Conservation (phyloP, 768 basidiomycete species). For the Suillus occidentalis region DNA sequence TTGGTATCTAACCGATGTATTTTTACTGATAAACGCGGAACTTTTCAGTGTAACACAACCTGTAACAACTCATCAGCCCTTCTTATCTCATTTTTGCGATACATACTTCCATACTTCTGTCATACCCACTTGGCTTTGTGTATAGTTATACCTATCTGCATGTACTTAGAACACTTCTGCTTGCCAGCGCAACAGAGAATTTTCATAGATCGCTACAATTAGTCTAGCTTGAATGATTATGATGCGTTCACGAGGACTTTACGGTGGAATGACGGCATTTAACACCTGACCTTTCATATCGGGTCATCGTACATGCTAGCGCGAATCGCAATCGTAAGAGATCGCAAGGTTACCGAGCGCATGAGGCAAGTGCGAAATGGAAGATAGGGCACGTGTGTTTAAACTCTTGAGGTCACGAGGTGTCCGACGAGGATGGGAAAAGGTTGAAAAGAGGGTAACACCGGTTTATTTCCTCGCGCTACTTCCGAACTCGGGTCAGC, state of each 20-base stretch:
- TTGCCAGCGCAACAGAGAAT: constrained; percentile 15
- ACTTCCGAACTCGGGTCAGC: neutral
- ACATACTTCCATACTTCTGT: constrained; percentile 1
- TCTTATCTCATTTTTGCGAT: constrained; percentile 4
- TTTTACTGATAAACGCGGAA: constrained; percentile 24
- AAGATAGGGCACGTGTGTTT: constrained; percentile 9
- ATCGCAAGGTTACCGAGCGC: neutral
- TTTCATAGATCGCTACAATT: constrained; percentile 12
- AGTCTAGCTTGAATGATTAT: neutral
- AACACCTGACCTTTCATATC: neutral
- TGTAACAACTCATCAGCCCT: neutral
- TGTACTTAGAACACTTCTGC: constrained; percentile 8
- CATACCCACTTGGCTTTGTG: constrained; percentile 4
- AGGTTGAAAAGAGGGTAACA: constrained; percentile 4
- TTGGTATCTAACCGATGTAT: constrained; percentile 22
- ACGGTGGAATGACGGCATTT: constrained; percentile 10
- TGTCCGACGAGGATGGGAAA: constrained; percentile 3
- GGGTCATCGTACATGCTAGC: neutral
- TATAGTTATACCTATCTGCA: constrained; percentile 33
- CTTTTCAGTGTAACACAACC: constrained; percentile 12
- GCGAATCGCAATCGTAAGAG: neutral
- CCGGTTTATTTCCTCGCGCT: neutral
- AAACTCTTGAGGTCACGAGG: constrained; percentile 15
- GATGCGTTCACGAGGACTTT: neutral
- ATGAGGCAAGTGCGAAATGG: constrained; percentile 10